These are phyloP conservation scores for Lumnitzera littorea DNA, from an alignment of 345 rosid species.

Conservation along the genomic window DNA sequence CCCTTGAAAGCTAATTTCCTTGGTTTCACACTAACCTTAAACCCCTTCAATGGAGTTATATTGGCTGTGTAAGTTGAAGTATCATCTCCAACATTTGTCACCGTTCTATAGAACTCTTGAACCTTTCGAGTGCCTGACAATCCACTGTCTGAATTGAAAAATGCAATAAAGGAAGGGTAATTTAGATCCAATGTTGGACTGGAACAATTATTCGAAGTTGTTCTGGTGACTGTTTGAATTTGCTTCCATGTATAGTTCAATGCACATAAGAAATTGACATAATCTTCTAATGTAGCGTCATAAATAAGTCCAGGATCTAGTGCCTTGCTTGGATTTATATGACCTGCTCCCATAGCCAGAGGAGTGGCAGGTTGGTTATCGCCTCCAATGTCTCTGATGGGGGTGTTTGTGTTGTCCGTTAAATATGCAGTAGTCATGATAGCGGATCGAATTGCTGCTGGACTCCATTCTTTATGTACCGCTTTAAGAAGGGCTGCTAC, in stretches of 20 bases:
- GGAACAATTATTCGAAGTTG: constrained; percentile 31
- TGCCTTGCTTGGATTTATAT: constrained; percentile 46
- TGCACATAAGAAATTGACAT: constrained; percentile 38
- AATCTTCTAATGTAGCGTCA: constrained; percentile 32
- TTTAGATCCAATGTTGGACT: constrained; percentile 37
- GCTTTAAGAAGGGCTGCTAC: constrained; percentile 43
- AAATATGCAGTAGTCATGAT: constrained; percentile 45
- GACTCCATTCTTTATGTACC: constrained; percentile 52
- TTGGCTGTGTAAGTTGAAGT: constrained; percentile 23
- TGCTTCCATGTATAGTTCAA: constrained; percentile 34
- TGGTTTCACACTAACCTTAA: constrained; percentile 26
- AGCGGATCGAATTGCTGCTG: constrained; percentile 55
- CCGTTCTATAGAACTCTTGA: constrained; percentile 36
- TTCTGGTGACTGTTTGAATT: constrained; percentile 37
- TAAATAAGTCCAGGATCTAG: constrained; percentile 51
- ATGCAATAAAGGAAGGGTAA: constrained; percentile 54
- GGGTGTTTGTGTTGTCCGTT: constrained; percentile 18
- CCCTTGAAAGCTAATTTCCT: constrained; percentile 28
- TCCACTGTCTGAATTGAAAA: constrained; percentile 8
- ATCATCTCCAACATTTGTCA: constrained; percentile 45
- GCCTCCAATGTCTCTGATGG: constrained; percentile 21
- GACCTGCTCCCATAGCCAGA: constrained; percentile 50
- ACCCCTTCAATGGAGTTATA: constrained; percentile 20
- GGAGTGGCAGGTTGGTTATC: constrained; percentile 23
- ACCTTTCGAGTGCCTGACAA: not conserved